Conservation (phyloP, 73 alveolate genomes). For the Tetrahymena elliotti region DNA sequence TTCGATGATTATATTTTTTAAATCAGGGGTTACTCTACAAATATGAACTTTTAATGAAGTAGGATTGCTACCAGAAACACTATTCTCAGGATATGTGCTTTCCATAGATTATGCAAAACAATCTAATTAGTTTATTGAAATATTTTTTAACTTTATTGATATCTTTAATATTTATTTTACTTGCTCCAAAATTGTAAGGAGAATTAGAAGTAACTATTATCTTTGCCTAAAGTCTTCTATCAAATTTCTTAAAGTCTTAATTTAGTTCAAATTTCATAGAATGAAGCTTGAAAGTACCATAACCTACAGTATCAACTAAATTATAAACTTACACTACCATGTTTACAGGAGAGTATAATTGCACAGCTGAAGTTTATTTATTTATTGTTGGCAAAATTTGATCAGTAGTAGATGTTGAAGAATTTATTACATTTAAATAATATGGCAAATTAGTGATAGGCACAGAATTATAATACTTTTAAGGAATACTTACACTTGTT, state of each 20-base stretch:
- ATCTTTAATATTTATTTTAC: not conserved
- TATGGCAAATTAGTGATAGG: not conserved
- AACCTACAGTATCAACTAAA: not conserved
- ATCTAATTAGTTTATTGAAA: not conserved
- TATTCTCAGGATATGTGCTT: not conserved
- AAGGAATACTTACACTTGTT: not conserved
- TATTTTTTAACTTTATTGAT: not conserved
- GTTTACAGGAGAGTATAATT: not conserved
- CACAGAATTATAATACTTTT: not conserved
- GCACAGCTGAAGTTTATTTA: not conserved
- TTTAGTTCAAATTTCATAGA: not conserved
- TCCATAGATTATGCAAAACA: not conserved
- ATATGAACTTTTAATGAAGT: not conserved
- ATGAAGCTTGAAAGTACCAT: not conserved
- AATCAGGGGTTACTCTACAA: not conserved
- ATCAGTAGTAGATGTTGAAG: not conserved
- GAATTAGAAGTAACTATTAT: not conserved
- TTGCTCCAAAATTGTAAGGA: not conserved
- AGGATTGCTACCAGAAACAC: not conserved
- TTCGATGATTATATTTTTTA: not conserved
- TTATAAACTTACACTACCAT: not conserved
- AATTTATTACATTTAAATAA: too few relatives aligned
- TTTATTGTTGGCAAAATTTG: too few relatives aligned
- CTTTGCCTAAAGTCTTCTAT: not conserved
- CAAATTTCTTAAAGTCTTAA: not conserved